Percentiles rank a stretch among this genome's conserved stretches.
Evolutionary conservation across 768 basidiomycete species (phyloP).

Genomic region (Suillus hirtellus): DNA sequence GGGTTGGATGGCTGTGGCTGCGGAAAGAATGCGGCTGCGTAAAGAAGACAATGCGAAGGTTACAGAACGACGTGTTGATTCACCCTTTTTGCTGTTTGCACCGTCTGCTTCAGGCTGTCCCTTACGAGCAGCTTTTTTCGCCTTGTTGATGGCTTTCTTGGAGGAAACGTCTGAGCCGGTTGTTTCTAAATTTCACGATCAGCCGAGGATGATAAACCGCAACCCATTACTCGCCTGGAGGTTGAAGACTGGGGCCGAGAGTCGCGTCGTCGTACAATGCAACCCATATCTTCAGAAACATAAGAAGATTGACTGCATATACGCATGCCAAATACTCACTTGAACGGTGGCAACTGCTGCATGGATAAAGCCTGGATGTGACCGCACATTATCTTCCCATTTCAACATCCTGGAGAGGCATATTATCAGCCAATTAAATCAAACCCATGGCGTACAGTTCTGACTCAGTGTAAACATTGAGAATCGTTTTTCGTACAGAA

Average conservation of each 20-base stretch:
- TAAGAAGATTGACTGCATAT: slow-evolving; percentile 14
- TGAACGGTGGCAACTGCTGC: slow-evolving; percentile 71
- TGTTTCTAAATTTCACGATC: neutral
- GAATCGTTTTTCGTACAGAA: slow-evolving; percentile 83
- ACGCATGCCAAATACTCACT: slow-evolving; percentile 37
- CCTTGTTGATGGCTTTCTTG: slow-evolving; percentile 85
- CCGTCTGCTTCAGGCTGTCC: slow-evolving; percentile 56
- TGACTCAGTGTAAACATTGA: slow-evolving; percentile 84
- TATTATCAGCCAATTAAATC: slow-evolving; percentile 10
- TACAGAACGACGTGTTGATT: slow-evolving; percentile 19
- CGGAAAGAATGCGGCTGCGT: slow-evolving; percentile 18
- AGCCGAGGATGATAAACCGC: slow-evolving; percentile 7
- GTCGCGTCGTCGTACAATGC: slow-evolving; percentile 70
- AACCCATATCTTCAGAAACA: slow-evolving; percentile 64
- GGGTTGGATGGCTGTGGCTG: slow-evolving; percentile 33
- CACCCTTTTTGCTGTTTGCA: slow-evolving; percentile 61
- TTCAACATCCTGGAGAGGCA: slow-evolving; percentile 56
- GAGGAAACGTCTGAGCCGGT: slow-evolving; percentile 34
- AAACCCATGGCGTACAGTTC: slow-evolving; percentile 27
- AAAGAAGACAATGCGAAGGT: slow-evolving; percentile 16
- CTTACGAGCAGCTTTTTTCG: slow-evolving; percentile 73
- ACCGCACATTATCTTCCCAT: slow-evolving; percentile 81
- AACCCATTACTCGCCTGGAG: slow-evolving; percentile 35
- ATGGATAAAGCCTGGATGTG: slow-evolving; percentile 73
- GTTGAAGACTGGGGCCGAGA: slow-evolving; percentile 42